phyloP scores from a whole-genome alignment of 305 asterid species.

The Solanum hybrid region DNA sequence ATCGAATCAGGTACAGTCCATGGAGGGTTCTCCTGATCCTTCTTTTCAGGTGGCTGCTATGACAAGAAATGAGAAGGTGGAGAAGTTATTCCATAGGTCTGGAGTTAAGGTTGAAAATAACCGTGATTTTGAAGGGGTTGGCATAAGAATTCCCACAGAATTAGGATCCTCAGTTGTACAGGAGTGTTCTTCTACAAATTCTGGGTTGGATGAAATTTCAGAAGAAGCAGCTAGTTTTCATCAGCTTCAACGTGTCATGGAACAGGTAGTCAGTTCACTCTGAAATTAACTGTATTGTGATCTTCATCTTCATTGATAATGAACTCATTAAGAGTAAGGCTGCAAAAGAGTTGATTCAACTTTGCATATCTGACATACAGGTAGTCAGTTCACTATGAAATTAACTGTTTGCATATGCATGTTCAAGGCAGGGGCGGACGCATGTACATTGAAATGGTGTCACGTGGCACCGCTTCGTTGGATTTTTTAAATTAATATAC shows the following conservation, averaged over 20 bases:
- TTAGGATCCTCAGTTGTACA: constrained; percentile 45
- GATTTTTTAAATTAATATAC: neutral
- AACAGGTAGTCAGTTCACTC: constrained; percentile 40
- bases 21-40: constrained; percentile 24
- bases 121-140: constrained; percentile 29
- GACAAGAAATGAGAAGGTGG: constrained; percentile 26
- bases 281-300: neutral
- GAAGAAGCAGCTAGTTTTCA: constrained; percentile 67
- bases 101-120: constrained; percentile 33
- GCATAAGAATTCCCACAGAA: constrained; percentile 29
- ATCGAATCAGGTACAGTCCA: constrained; percentile 33
- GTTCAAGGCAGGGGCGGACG: neutral
- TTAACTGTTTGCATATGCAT: neutral
- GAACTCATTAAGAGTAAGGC: neutral
- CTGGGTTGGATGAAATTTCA: constrained; percentile 49
- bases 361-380: neutral
- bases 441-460: neutral
- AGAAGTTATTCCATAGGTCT: constrained; percentile 13
- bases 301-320: neutral
- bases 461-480: neutral
- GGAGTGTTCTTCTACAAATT: constrained; percentile 46
- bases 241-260: constrained; percentile 81
- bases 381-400: no score
- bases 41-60: constrained; percentile 26
- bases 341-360: neutral